Evolutionary conservation across 345 rosid species (phyloP), one percentile per base, ranked within the genome.

Genomic region (Corchorus capsularis): DNA sequence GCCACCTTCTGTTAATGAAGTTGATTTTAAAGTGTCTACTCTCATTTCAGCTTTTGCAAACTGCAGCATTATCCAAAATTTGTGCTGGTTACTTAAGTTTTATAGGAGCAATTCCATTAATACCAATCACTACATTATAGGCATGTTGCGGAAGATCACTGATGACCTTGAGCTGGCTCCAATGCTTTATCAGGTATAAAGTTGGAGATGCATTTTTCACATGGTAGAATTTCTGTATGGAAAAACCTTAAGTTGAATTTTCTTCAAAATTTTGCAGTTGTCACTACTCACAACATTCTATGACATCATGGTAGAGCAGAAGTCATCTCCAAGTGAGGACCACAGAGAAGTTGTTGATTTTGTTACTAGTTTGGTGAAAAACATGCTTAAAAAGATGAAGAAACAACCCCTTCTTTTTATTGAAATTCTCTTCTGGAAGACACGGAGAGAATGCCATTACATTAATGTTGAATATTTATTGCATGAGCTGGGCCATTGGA

Each of bases 31-130:
- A 77, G 93, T 93, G 78, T 88, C 97, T 32, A 86, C 87, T 35
- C 79, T 93, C 79, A 73, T 89, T 61, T 91, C 93, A 85, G 86
- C 98, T 76, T 87, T 96, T 78, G 97, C 91, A 73, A 93, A 85
- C 86, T 83, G 83, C 80, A 81, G 85, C 89, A 83, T 96, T 79
- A 91, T 96, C 75, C 89, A 86, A 82, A 93, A 93, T 76, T 77
- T 96, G 71, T 96, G 98, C 86, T 96, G 99, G 99, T 74, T 96
- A 85, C 91, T 93, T 20, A 85, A 82, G 79, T 93, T 93, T 80
- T 96, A 96, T 82, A 89, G 86, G 86, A 89, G 83, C 82, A 93
- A 93, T 87, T 82, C 93, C 59, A 71, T 68, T 54, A 82, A 78
- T 78, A 91, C 92, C 47, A 93, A 93, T 79, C 88, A 81, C 82